Evolutionary conservation across 805 yeast genomes (phyloP).

Genomic region (Wickerhamiella sergipiensis): DNA sequence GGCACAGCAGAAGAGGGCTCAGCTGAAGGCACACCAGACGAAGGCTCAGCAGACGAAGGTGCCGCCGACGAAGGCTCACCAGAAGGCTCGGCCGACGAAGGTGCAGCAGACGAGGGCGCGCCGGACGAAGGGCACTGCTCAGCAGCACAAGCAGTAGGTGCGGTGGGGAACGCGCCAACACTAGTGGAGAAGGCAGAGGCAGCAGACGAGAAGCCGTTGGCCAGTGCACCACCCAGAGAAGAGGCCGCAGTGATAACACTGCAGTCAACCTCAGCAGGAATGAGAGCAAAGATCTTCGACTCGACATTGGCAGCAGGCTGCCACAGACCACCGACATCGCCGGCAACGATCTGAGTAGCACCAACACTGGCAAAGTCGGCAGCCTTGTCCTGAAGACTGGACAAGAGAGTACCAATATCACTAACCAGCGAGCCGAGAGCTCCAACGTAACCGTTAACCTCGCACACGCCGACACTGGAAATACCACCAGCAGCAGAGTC

Average conservation of each 20-base stretch:
- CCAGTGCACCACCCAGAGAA: neutral
- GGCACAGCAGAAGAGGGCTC: neutral
- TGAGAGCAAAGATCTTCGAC: neutral
- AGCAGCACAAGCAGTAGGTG: neutral
- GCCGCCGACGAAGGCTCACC: neutral
- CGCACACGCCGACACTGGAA: conserved; percentile 1
- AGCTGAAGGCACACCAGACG: neutral
- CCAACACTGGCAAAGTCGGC: conserved; percentile 12
- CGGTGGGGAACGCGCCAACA: neutral
- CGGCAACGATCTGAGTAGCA: conserved; percentile 13
- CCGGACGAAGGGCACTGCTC: neutral
- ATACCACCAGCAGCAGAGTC: neutral
- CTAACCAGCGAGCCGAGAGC: conserved; percentile 4
- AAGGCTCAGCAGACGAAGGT: neutral
- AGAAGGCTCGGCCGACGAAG: neutral
- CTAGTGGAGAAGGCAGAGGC: neutral
- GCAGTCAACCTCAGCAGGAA: neutral
- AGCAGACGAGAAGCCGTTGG: neutral
- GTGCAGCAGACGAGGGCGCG: neutral
- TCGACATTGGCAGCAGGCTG: conserved; percentile 9
- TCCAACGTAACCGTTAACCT: neutral
- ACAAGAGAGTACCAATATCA: conserved; percentile 7
- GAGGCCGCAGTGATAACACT: neutral
- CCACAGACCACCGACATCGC: conserved; percentile 12
- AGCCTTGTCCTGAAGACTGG: conserved; percentile 13